Evolutionary conservation across 176 grass and related monocot genomes (phyloP).

Genomic region (Cocos nucifera): DNA sequence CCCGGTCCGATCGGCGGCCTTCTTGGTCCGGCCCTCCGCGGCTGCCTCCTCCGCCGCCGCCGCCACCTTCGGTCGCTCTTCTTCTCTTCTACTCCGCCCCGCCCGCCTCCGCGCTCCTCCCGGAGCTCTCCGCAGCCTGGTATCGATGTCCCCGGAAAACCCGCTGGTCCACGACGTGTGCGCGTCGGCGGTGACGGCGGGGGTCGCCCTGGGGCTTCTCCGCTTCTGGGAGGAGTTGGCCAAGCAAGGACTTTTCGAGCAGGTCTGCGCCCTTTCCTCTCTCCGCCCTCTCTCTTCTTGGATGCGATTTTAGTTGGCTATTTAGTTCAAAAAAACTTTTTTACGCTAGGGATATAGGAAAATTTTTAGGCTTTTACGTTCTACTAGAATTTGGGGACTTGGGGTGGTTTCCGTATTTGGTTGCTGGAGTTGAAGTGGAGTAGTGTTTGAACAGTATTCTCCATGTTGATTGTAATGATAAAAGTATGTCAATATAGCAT

Average conservation of each 20-base stretch:
- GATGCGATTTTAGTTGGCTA: too few species aligned
- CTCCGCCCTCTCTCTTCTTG: not conserved
- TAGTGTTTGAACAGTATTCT: too few species aligned
- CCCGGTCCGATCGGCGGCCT: not conserved
- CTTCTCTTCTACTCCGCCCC: too few species aligned
- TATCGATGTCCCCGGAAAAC: conserved; percentile 22
- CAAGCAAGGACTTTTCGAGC: conserved; percentile 60
- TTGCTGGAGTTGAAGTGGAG: too few species aligned
- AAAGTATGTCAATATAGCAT: too few species aligned
- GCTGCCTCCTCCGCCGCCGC: not conserved
- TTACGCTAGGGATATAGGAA: too few species aligned
- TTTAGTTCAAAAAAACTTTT: too few species aligned
- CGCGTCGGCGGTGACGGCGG: conserved; percentile 39
- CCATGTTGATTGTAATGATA: too few species aligned
- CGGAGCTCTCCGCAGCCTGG: not conserved
- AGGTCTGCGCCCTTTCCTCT: conserved; percentile 20
- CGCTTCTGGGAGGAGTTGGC: conserved; percentile 68
- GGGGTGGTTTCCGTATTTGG: too few species aligned
- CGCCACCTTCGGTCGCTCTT: not conserved
- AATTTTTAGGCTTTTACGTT: too few species aligned
- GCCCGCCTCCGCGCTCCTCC: not conserved
- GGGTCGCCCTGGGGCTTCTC: conserved; percentile 40
- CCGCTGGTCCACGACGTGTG: conserved; percentile 48
- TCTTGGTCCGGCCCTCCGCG: not conserved
- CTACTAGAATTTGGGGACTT: too few species aligned